Evolutionary conservation across 179 eudicot species (phyloP).

Genomic region (Patellifolia procumbens): DNA sequence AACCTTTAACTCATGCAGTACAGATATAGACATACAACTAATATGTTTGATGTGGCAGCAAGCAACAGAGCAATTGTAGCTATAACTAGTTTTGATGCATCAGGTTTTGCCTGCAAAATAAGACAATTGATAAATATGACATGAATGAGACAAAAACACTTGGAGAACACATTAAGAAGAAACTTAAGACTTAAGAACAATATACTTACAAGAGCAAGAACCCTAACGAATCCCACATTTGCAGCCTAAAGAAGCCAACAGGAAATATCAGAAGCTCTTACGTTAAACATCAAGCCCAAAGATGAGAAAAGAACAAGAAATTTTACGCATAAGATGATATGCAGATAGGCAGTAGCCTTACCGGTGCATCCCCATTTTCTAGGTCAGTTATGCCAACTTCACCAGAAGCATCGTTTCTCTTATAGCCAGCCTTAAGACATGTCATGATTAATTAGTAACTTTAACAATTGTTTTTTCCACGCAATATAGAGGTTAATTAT

Average conservation of each 20-base stretch:
- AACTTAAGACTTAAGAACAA: neutral
- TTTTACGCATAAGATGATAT: neutral
- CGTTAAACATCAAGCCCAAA: slow-evolving; percentile 7
- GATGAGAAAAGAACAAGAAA: neutral
- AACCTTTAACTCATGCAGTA: neutral
- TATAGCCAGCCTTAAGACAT: slow-evolving; percentile 30
- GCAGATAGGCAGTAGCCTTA: slow-evolving; percentile 36
- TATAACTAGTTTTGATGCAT: slow-evolving; percentile 59
- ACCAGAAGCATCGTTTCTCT: slow-evolving; percentile 10
- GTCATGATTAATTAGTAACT: slow-evolving; percentile 1
- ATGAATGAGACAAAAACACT: neutral
- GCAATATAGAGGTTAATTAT: neutral
- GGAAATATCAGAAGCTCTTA: slow-evolving; percentile 4
- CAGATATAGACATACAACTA: slow-evolving; percentile 55
- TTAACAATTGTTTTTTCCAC: neutral
- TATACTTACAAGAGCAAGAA: slow-evolving; percentile 66
- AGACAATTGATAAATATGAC: neutral
- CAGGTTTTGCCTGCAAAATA: slow-evolving; percentile 76
- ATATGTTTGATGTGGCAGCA: slow-evolving; percentile 69
- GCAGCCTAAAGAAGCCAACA: slow-evolving; percentile 56
- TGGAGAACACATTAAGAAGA: neutral
- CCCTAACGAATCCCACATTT: slow-evolving; percentile 73
- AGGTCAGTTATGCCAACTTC: slow-evolving; percentile 56
- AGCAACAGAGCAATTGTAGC: slow-evolving; percentile 76
- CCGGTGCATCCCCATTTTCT: slow-evolving; percentile 71